phyloP scores from a whole-genome alignment of 768 basidiomycete genomes.

The Epithele typhae region DNA sequence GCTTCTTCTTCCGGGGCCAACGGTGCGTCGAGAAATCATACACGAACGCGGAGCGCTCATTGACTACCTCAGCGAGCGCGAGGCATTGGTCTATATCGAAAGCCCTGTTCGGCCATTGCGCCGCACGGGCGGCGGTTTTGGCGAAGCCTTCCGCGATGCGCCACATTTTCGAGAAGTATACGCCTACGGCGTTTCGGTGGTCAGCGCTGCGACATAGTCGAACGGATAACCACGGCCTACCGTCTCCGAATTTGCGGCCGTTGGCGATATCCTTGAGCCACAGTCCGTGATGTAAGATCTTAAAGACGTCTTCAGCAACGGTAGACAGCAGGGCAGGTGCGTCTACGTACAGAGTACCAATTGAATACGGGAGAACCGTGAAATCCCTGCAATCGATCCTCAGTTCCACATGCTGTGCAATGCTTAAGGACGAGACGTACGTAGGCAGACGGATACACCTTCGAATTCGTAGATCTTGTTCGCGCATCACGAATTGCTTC shows the following conservation, averaged over 20 bases:
- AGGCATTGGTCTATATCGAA: conserved; percentile 44
- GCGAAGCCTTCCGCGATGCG: conserved; percentile 35
- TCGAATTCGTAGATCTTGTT: conserved; percentile 35
- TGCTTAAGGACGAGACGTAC: conserved; percentile 8
- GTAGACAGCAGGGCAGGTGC: background rate
- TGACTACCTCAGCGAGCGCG: conserved; percentile 62
- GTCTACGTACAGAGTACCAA: conserved; percentile 59
- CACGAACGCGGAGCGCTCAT: conserved; percentile 51
- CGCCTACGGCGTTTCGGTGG: no score
- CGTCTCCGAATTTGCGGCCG: conserved; percentile 61
- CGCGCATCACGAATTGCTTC: conserved; percentile 38
- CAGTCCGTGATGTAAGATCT: conserved; percentile 70
- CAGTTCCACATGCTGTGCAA: background rate
- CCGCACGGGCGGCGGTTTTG: conserved; percentile 32
- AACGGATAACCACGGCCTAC: conserved; percentile 21
- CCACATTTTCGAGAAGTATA: conserved; percentile 62
- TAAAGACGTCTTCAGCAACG: background rate
- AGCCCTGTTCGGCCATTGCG: conserved; percentile 47
- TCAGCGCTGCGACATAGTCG: no score
- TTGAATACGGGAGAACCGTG: conserved; percentile 62
- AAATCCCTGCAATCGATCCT: conserved; percentile 42
- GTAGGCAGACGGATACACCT: conserved; percentile 34
- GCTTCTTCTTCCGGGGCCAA: no score
- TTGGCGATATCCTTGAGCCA: conserved; percentile 52
- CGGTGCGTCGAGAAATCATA: conserved; percentile 35